These are phyloP conservation scores for Malassezia slooffiae DNA, from an alignment of 1,284 basidiomycete species.

Conservation along the genomic window DNA sequence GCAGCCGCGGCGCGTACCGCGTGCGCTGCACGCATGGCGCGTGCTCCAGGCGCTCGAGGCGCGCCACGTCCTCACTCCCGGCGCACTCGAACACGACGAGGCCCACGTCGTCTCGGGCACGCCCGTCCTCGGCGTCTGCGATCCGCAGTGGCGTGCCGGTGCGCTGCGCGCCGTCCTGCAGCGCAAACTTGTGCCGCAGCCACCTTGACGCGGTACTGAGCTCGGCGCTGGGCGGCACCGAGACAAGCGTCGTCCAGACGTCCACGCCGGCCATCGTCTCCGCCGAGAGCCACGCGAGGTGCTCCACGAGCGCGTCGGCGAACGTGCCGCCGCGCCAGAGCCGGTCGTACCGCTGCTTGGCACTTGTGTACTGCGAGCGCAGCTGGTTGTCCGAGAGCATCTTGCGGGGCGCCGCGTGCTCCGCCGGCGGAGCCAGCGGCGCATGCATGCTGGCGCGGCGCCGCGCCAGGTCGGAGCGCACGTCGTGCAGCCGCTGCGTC, in stretches of 20 bases:
- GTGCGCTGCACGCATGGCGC: neutral
- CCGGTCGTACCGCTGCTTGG: neutral
- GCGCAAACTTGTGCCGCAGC: no score
- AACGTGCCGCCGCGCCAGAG: slow-evolving; percentile 6
- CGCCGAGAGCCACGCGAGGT: neutral
- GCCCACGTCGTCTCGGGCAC: no score
- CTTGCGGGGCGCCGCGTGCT: neutral
- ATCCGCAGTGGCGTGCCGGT: no score
- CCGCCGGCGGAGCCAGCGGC: neutral
- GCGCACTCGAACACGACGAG: no score
- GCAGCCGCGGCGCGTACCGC: neutral
- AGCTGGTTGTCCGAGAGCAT: neutral
- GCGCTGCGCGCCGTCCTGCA: no score
- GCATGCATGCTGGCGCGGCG: no score
- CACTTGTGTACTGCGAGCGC: neutral
- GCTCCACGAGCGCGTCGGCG: neutral
- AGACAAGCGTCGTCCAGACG: neutral
- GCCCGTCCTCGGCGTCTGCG: no score
- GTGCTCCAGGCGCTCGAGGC: no score
- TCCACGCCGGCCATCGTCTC: neutral
- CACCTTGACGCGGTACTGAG: no score
- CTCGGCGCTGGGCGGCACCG: no score
- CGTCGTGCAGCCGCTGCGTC: slow-evolving; percentile 4
- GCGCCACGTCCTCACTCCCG: no score
- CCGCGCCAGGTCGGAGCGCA: slow-evolving; percentile 7